A percentile compares a stretch with the other conserved stretches of the same genome.
These are phyloP conservation scores for Ambrosiella beaveri DNA, from an alignment of 2,329 filamentous ascomycete genomes.

Conservation along the genomic window DNA sequence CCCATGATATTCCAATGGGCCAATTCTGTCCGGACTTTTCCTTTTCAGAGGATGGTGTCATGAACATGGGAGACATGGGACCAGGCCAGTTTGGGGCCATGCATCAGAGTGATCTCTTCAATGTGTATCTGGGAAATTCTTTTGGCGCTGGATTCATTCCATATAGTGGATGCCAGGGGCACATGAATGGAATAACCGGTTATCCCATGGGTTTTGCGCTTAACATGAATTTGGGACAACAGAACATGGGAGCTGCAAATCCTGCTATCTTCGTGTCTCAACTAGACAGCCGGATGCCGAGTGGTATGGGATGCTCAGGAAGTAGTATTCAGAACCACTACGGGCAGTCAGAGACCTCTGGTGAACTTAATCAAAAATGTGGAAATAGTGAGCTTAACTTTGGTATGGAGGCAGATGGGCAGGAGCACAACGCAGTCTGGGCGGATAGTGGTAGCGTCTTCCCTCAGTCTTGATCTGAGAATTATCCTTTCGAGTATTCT, in stretches of 20 bases:
- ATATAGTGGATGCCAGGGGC: not conserved
- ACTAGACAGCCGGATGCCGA: too few species aligned
- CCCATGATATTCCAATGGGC: not conserved
- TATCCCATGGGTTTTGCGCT: too few species aligned
- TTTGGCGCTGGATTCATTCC: not conserved
- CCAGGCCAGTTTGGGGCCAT: not conserved
- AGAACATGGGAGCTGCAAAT: too few species aligned
- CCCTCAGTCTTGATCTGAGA: not conserved
- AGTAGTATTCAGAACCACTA: too few species aligned
- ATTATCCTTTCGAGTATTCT: too few species aligned
- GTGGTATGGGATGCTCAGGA: not conserved
- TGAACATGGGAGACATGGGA: not conserved
- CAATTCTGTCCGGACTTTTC: not conserved
- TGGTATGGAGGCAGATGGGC: not conserved
- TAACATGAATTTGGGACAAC: too few species aligned
- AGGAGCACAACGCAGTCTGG: not conserved
- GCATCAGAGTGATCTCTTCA: not conserved
- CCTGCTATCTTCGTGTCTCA: too few species aligned
- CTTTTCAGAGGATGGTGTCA: not conserved
- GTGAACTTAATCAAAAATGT: too few species aligned
- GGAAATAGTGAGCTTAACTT: not conserved
- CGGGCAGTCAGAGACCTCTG: too few species aligned
- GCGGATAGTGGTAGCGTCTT: not conserved
- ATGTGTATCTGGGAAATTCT: not conserved
- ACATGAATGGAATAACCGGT: not conserved